Evolutionary conservation across 805 yeast genomes (phyloP), one percentile per base, ranked within the genome.

Genomic region (Lachancea sp.): DNA sequence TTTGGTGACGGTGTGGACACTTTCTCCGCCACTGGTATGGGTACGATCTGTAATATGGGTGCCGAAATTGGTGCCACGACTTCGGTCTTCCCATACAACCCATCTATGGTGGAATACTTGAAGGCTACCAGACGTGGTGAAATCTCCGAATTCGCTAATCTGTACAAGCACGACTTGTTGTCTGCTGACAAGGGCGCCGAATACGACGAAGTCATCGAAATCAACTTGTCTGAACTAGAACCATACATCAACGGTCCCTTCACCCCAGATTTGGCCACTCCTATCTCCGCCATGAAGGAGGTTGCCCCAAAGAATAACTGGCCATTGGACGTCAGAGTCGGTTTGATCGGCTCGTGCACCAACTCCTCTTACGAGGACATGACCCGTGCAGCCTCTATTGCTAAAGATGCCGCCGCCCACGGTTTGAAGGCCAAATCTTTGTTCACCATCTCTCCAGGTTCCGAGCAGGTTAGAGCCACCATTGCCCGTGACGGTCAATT

Each of bases 1-100:
- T 90, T 83, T 62, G 98, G 98, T 68, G 89, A 82, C 45, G 98
- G 98, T 77, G 90, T 90, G 46, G 79, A 84, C 61, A 77, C 91
- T 48, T 82, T 90, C 69, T 85, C 95, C 41, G 88, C 96, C 71
- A 91, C 98, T 42, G 98, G 98, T 78, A 90, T 90, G 98, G 98
- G 95, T 67, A 90, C 98, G 59, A 90, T 90, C 72, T 90, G 98
- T 79, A 90, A 90, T 72, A 90, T 90, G 98, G 98, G 98, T 77
- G 98, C 98, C 56, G 98, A 90, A 73, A 89, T 90, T 58, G 98
- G 98, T 73, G 97, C 97, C 50, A 90, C 98, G 52, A 90, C 98
- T 47, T 90, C 97, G 39, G 87, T 86, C 50, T 90, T 90, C 95
- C 98, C 98, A 67, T 89, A 77, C 86, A 89, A 87, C 76, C 78